Base-by-base conservation (phyloP, 2,329 filamentous ascomycete species). In the Venturia asperata region DNA sequence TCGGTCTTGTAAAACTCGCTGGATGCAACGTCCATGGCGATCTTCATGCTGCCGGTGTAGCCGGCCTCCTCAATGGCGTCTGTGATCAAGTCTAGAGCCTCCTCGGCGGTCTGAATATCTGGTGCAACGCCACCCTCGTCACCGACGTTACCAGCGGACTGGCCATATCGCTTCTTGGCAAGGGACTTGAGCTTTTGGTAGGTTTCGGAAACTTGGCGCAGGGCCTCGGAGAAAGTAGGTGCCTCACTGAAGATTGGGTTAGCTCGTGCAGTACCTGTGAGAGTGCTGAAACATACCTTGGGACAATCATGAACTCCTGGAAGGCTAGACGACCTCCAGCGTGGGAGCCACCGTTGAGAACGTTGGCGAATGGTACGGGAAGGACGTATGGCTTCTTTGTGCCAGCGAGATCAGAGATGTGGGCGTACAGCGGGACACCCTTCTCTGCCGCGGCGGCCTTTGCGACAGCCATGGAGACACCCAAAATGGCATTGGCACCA, bases 111-210 rank as follows among this genome's bases (percentile, higher is more conserved):
- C 84, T 97, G 91, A 77, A 99, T 97, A 87, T 97, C 92, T 72
- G 94, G 94, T 72, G 94, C 94, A 76, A 99, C 94, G 88, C 94
- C 94, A 85, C 94, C 94, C 87, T 99, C 94, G 77, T 99, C 94
- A 81, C 94, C 94, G 71, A 99, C 94, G 79, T 99, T 99, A 79
- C 93, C 94, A 71, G 94, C 94, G 70, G 94, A 97, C 82, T 96
- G 93, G 77, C 94, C 94, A 79, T 99, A 99, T 86, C 91, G 94
- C 90, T 97, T 94, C 90, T 97, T 97, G 79, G 94, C 92, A 68
- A 97, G 87, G 74, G 84, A 75, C 89, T 99, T 99, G 74, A 99
- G 90, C 81, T 90, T 89, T 81, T 97, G 93, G 88, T 99, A 99
- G 74, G 97, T 92, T 82, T 99, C 94, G 73, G 93, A 82, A 79